phyloP scores from a whole-genome alignment of 1,284 basidiomycete species.

The Apiotrichum domesticum region DNA sequence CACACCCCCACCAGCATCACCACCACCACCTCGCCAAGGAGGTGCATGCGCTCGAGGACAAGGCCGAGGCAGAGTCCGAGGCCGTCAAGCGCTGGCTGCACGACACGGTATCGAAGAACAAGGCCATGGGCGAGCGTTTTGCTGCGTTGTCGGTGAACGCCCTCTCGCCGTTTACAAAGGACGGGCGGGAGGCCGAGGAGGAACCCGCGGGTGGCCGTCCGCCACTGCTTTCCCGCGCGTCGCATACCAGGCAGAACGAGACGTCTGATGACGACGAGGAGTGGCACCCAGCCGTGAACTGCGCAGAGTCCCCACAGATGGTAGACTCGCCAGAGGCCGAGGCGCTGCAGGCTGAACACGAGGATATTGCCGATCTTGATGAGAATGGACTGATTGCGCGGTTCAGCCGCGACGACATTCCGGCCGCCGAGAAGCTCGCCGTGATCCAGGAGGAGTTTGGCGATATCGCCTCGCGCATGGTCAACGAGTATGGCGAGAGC shows the following conservation, averaged over 20 bases:
- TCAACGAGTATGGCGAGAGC: slow-evolving; percentile 50
- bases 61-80: slow-evolving; percentile 9
- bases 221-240: background rate
- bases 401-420: slow-evolving; percentile 16
- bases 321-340: background rate
- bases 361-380: background rate
- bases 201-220: background rate
- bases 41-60: background rate
- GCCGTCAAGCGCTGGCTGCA: slow-evolving; percentile 21
- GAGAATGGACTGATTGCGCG: background rate
- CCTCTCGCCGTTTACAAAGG: slow-evolving; percentile 12
- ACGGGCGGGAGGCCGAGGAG: no score
- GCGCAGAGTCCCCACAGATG: background rate
- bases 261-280: background rate
- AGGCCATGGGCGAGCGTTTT: slow-evolving; percentile 1
- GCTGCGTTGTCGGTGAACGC: slow-evolving; percentile 28
- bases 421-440: slow-evolving; percentile 38
- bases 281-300: background rate
- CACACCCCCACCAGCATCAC: background rate
- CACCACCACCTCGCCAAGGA: background rate
- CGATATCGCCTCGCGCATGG: slow-evolving; percentile 42
- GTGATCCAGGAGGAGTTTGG: slow-evolving; percentile 47
- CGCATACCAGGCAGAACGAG: background rate
- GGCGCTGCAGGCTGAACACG: background rate
- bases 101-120: slow-evolving; percentile 11